phyloP scores from a whole-genome alignment of 2,329 filamentous ascomycete genomes.

The Xylariaceae sp. region DNA sequence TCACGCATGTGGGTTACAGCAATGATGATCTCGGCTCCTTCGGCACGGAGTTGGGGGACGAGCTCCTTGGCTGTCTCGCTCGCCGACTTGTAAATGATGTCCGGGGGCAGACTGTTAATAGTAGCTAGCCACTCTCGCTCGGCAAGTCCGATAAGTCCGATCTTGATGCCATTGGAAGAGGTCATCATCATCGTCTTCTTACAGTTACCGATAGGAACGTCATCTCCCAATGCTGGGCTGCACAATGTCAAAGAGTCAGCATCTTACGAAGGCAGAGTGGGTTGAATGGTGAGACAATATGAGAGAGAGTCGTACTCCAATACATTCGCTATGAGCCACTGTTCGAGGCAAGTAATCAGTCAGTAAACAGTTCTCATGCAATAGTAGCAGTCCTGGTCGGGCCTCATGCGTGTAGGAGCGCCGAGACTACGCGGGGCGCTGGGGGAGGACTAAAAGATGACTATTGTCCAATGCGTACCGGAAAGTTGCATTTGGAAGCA shows the following conservation, averaged over 20 bases:
- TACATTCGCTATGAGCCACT: slow-evolving; percentile 82
- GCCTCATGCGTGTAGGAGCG: not conserved
- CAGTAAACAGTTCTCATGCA: not conserved
- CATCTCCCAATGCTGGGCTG: slow-evolving; percentile 64
- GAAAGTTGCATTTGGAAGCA: slow-evolving; percentile 70
- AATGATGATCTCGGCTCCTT: slow-evolving; percentile 78
- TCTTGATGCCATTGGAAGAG: slow-evolving; percentile 75
- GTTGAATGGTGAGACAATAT: not conserved
- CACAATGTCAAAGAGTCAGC: slow-evolving; percentile 1
- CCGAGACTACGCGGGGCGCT: not conserved
- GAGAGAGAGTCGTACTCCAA: slow-evolving; percentile 47
- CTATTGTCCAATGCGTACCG: slow-evolving; percentile 32
- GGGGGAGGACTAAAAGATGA: not conserved
- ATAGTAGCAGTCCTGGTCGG: not conserved
- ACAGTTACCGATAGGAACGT: slow-evolving; percentile 70
- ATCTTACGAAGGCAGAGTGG: not conserved
- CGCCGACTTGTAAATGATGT: slow-evolving; percentile 77
- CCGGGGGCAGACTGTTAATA: slow-evolving; percentile 77
- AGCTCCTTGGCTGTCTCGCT: slow-evolving; percentile 69
- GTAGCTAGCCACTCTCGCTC: slow-evolving; percentile 87
- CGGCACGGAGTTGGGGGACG: slow-evolving; percentile 63
- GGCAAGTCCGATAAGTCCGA: slow-evolving; percentile 79
- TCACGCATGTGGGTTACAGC: slow-evolving; percentile 82
- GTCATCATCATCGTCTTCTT: slow-evolving; percentile 71
- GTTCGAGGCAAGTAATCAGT: not conserved